phyloP scores from a whole-genome alignment of 805 yeast species.

The Sugiyamaella americana region DNA sequence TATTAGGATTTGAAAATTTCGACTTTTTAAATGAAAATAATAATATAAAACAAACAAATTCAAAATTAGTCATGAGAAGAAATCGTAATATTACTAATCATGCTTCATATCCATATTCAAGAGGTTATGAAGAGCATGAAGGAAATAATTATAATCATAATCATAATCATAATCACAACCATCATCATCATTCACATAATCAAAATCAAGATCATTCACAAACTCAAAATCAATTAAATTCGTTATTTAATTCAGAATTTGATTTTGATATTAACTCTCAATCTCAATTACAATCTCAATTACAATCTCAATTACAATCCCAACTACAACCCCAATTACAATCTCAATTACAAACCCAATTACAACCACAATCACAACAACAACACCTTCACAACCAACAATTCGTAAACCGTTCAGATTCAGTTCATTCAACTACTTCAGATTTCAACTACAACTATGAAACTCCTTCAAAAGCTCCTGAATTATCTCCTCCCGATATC shows the following conservation, averaged over 20 bases:
- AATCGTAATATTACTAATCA: background rate
- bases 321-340: too few relatives aligned
- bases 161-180: background rate
- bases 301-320: too few relatives aligned
- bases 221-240: background rate
- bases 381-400: too few relatives aligned
- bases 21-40: background rate
- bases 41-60: background rate
- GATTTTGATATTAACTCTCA: too few relatives aligned
- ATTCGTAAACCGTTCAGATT: slow-evolving; percentile 12
- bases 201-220: too few relatives aligned
- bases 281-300: too few relatives aligned
- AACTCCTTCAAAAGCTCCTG: slow-evolving; percentile 2
- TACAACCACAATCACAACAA: too few relatives aligned
- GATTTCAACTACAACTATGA: slow-evolving; percentile 1
- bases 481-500: slow-evolving; percentile 12
- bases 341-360: too few relatives aligned
- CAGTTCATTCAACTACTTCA: slow-evolving; percentile 5
- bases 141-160: background rate
- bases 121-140: background rate
- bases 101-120: slow-evolving; percentile 1
- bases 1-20: background rate
- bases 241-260: background rate
- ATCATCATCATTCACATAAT: background rate
- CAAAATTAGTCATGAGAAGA: slow-evolving; percentile 8